Evolutionary conservation across 2,329 filamentous ascomycete species (phyloP).

Genomic region (Aspergillus ruber): DNA sequence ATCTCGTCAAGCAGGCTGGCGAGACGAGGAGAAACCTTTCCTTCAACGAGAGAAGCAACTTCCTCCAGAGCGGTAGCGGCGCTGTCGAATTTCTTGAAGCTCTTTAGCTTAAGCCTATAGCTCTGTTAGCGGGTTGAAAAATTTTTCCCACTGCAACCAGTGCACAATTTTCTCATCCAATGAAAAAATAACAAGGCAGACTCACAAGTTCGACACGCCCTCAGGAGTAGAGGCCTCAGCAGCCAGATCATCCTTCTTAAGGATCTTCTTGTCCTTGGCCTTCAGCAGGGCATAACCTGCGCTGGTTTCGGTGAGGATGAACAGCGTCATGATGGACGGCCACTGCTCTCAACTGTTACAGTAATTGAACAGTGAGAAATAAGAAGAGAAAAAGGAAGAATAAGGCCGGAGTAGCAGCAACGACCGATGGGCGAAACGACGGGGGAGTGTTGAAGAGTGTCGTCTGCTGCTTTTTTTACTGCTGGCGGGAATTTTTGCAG

Average conservation of each 20-base stretch:
- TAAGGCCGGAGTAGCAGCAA: conserved; percentile 16
- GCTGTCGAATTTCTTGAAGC: conserved; percentile 96
- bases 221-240: conserved; percentile 72
- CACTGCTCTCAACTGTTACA: conserved; percentile 21
- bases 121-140: conserved; percentile 21
- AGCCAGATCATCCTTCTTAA: conserved; percentile 76
- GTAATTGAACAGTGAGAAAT: conserved; percentile 12
- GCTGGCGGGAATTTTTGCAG: conserved; percentile 32
- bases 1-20: conserved; percentile 75
- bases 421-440: conserved; percentile 24
- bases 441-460: conserved; percentile 18
- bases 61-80: conserved; percentile 85
- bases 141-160: conserved; percentile 17
- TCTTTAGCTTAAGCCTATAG: conserved; percentile 80
- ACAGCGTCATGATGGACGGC: conserved; percentile 66
- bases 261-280: conserved; percentile 95
- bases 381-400: conserved; percentile 16
- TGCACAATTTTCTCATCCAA: conserved; percentile 2
- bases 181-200: conserved; percentile 17
- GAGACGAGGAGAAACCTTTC: conserved; percentile 88
- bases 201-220: conserved; percentile 78
- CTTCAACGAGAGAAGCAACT: conserved; percentile 79
- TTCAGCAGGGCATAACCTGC: conserved; percentile 98
- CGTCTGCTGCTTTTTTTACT: conserved; percentile 13
- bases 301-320: conserved; percentile 89